phyloP scores from a whole-genome alignment of 805 yeast species.

The Schizosaccharomyces japonicus region DNA sequence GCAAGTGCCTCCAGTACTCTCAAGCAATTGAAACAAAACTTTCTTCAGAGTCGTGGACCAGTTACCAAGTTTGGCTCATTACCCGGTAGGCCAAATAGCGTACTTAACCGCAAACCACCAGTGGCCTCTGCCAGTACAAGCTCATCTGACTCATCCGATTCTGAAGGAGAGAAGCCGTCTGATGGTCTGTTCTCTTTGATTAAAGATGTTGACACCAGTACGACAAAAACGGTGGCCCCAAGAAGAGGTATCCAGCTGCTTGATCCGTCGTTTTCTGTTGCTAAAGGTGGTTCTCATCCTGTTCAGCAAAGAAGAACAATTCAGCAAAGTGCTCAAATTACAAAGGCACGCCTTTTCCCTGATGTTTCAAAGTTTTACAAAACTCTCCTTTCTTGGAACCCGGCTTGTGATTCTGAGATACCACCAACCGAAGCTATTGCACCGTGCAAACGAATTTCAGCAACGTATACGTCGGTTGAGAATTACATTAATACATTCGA shows the following conservation, averaged over 20 bases:
- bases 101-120: too few species aligned
- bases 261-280: neutral
- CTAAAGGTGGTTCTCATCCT: neutral
- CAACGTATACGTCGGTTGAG: conserved; percentile 15
- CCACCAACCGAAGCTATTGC: neutral
- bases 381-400: neutral
- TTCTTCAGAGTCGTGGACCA: too few species aligned
- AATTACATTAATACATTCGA: conserved; percentile 49
- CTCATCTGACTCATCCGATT: neutral
- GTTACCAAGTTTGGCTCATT: too few species aligned
- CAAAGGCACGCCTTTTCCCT: neutral
- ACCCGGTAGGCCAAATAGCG: too few species aligned
- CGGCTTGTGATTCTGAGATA: neutral
- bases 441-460: neutral
- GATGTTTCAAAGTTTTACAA: neutral
- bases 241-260: neutral
- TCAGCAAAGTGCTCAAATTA: neutral
- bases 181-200: neutral
- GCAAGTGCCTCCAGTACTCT: too few species aligned
- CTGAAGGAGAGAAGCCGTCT: neutral
- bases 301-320: neutral
- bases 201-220: neutral
- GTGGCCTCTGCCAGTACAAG: too few species aligned
- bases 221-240: neutral
- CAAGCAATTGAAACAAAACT: too few species aligned